A percentile compares a stretch with the other conserved stretches of the same genome.
These are phyloP conservation scores for Beauveria sp. DNA, from an alignment of 2,329 filamentous ascomycete species.

Conservation along the genomic window DNA sequence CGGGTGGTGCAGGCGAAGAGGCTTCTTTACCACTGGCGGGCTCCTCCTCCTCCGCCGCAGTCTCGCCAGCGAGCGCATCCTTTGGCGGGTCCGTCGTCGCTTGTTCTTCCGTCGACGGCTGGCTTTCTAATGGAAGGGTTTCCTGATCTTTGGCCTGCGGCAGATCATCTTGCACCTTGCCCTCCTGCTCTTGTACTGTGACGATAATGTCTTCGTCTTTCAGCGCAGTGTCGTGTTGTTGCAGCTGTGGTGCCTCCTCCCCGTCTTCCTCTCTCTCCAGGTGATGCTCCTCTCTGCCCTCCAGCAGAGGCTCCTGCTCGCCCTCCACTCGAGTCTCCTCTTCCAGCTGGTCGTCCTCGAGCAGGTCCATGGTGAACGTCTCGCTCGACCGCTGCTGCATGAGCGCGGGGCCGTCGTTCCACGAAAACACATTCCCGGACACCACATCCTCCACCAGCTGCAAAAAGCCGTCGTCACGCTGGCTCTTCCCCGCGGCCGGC, in stretches of 20 bases:
- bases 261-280: background rate
- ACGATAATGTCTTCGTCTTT: background rate
- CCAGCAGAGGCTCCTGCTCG: background rate
- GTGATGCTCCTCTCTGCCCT: background rate
- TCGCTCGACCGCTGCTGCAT: slow-evolving; percentile 21
- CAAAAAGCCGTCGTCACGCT: slow-evolving; percentile 17
- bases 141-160: too few species aligned
- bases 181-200: background rate
- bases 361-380: slow-evolving; percentile 20
- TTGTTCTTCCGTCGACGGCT: too few species aligned
- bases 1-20: background rate
- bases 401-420: slow-evolving; percentile 23
- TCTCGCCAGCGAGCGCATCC: background rate
- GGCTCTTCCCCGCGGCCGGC: background rate
- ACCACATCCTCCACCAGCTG: slow-evolving; percentile 23
- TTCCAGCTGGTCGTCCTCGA: slow-evolving; percentile 15
- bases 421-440: slow-evolving; percentile 25
- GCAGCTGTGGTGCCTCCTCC: background rate
- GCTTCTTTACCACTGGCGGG: background rate
- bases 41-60: background rate
- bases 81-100: too few species aligned
- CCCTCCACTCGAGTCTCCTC: background rate
- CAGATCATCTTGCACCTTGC: background rate
- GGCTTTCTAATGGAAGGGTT: too few species aligned
- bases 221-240: slow-evolving; percentile 14